Conservation (phyloP, 495 filamentous ascomycete species). For the Apodospora peruviana region DNA sequence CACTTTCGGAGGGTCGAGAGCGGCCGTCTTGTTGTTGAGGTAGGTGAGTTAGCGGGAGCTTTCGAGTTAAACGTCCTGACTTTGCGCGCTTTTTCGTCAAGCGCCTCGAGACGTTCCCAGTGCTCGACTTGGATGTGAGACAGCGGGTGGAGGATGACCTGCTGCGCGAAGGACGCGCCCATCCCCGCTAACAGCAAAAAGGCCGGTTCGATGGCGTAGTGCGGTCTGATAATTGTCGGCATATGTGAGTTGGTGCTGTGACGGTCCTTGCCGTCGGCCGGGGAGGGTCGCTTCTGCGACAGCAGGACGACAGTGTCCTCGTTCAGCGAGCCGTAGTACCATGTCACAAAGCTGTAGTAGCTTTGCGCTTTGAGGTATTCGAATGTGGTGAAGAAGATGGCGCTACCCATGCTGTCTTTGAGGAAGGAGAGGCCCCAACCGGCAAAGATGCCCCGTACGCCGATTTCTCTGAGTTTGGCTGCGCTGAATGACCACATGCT, state of each 20-base stretch:
- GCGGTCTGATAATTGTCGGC: slow-evolving; percentile 64
- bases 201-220: slow-evolving; percentile 77
- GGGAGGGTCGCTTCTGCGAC: slow-evolving; percentile 30
- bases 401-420: slow-evolving; percentile 78
- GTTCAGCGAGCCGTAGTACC: slow-evolving; percentile 63
- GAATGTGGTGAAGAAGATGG: slow-evolving; percentile 78
- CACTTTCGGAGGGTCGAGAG: slow-evolving; percentile 17
- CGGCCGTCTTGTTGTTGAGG: background rate
- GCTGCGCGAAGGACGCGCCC: slow-evolving; percentile 69
- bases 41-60: background rate
- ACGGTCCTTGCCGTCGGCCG: slow-evolving; percentile 4
- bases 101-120: slow-evolving; percentile 69
- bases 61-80: slow-evolving; percentile 18
- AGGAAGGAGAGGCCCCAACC: slow-evolving; percentile 73
- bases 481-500: slow-evolving; percentile 79
- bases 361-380: slow-evolving; percentile 82
- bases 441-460: slow-evolving; percentile 72
- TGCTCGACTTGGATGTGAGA: slow-evolving; percentile 70
- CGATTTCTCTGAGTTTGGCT: slow-evolving; percentile 73
- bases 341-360: slow-evolving; percentile 74
- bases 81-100: slow-evolving; percentile 58
- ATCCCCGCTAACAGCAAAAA: slow-evolving; percentile 77
- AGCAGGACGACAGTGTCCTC: slow-evolving; percentile 38
- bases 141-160: slow-evolving; percentile 73
- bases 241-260: slow-evolving; percentile 5